Evolutionary conservation across 129 eudicot species (phyloP).

Genomic region (Saussurea involucrata): DNA sequence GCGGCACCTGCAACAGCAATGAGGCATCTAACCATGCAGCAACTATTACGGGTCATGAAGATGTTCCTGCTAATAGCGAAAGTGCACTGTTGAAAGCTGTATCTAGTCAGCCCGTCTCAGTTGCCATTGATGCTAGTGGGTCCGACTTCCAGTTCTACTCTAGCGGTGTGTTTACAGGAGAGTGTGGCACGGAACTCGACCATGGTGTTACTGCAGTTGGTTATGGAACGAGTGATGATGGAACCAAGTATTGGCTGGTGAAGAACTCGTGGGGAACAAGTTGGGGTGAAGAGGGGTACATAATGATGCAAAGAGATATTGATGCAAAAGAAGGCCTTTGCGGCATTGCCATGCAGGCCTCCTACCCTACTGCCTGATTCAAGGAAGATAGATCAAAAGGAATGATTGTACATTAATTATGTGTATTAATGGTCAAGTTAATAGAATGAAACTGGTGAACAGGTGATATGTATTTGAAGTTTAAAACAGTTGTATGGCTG

Average conservation of each 20-base stretch:
- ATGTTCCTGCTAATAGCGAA: conserved; percentile 15
- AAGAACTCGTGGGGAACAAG: conserved; percentile 8
- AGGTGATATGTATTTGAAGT: background rate
- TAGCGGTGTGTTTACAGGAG: conserved; percentile 32
- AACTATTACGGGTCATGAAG: conserved; percentile 1
- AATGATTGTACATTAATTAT: conserved; percentile 45
- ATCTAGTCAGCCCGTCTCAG: conserved; percentile 34
- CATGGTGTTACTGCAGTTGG: conserved; percentile 30
- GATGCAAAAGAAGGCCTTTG: conserved; percentile 6
- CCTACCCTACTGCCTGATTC: conserved; percentile 7
- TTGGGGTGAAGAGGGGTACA: conserved; percentile 11
- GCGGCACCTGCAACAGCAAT: conserved; percentile 1
- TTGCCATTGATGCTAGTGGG: conserved; percentile 30
- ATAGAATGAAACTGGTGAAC: background rate
- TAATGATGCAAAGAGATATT: conserved; percentile 19
- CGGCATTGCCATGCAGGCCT: conserved; percentile 17
- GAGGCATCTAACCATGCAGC: conserved; percentile 14
- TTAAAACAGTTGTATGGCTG: no score
- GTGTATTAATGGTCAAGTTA: background rate
- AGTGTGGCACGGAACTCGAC: conserved; percentile 26
- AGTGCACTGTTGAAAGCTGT: conserved; percentile 13
- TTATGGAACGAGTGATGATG: conserved; percentile 17
- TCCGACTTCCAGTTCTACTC: conserved; percentile 28
- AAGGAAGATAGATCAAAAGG: conserved; percentile 22
- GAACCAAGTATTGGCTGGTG: conserved; percentile 10